Percentiles rank a stretch among this genome's conserved stretches.
These are phyloP conservation scores for Escallonia rubra DNA, from an alignment of 129 eudicot species.

Conservation along the genomic window DNA sequence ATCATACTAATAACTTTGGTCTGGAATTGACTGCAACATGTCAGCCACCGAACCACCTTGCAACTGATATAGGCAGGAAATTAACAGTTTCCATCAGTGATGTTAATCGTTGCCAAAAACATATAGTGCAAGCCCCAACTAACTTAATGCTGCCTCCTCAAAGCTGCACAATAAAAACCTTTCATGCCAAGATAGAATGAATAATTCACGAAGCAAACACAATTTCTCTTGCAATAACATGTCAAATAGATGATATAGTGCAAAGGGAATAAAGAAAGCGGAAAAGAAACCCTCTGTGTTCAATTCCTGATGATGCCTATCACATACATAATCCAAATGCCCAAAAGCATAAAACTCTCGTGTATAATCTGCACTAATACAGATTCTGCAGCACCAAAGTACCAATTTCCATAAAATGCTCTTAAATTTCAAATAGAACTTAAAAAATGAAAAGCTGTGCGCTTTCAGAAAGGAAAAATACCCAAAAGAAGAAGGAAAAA, in stretches of 20 bases:
- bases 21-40: conserved; percentile 2
- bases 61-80: conserved; percentile 8
- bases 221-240: not conserved
- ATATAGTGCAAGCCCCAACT: conserved; percentile 17
- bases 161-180: conserved; percentile 34
- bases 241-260: not conserved
- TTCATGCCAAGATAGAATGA: conserved; percentile 15
- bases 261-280: not conserved
- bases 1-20: not conserved
- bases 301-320: no score
- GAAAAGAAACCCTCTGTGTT: not conserved
- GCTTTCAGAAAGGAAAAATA: no score
- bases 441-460: no score
- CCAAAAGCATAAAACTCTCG: no score
- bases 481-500: no score
- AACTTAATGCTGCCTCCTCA: conserved; percentile 30
- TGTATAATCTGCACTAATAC: no score
- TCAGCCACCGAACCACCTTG: not conserved
- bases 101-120: conserved; percentile 22
- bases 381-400: no score
- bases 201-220: conserved; percentile 4
- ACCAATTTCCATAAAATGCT: no score
- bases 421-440: no score
- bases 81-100: conserved; percentile 8
- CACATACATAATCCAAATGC: no score